Evolutionary conservation across 2,329 filamentous ascomycete genomes (phyloP).

Genomic region (Fusarium sp.): DNA sequence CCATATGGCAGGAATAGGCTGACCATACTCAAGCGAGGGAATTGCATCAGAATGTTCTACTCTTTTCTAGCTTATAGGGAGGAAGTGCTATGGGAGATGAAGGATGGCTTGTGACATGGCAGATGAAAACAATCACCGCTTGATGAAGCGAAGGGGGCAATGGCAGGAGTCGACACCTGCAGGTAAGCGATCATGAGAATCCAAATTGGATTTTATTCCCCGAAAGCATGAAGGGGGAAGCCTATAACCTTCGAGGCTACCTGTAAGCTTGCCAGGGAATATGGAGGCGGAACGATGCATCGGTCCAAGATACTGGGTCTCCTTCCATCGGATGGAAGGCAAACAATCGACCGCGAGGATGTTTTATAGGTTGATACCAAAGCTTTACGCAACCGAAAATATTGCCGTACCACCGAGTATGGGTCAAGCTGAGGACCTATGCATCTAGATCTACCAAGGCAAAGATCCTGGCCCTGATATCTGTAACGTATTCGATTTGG

Average conservation of each 20-base stretch:
- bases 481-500: conserved; percentile 29
- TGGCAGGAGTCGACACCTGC: conserved; percentile 9
- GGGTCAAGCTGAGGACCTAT: conserved; percentile 6
- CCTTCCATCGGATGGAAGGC: conserved; percentile 7
- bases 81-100: conserved; percentile 23
- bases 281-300: conserved; percentile 8
- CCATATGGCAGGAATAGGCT: conserved; percentile 21
- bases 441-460: neutral
- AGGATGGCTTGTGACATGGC: conserved; percentile 27
- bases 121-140: conserved; percentile 25
- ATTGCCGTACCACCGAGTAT: conserved; percentile 14
- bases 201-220: neutral
- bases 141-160: conserved; percentile 20
- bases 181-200: conserved; percentile 27
- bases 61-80: conserved; percentile 1
- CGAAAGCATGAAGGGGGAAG: neutral
- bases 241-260: neutral
- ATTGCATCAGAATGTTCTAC: conserved; percentile 21
- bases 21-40: conserved; percentile 15
- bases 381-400: conserved; percentile 15
- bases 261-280: conserved; percentile 1
- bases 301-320: neutral
- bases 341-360: conserved; percentile 13
- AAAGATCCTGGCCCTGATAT: conserved; percentile 6
- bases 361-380: conserved; percentile 2